phyloP scores from a whole-genome alignment of 208 protist species.

The Trypanosoma rangeli region DNA sequence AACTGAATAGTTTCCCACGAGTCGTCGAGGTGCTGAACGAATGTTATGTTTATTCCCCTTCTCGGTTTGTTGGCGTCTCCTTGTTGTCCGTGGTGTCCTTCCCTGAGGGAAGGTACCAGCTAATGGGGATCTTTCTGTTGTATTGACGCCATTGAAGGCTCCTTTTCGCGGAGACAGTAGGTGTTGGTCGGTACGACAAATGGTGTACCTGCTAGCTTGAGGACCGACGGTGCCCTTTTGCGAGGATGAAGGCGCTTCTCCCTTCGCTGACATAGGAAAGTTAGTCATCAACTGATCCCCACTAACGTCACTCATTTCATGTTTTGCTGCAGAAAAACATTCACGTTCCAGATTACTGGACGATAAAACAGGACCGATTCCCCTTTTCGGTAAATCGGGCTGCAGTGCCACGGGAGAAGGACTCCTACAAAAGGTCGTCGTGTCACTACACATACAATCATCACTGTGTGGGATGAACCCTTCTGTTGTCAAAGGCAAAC shows the following conservation, averaged over 20 bases:
- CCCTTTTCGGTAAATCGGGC: background rate
- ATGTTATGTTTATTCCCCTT: background rate
- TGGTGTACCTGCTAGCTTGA: constrained; percentile 1
- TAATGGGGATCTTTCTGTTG: background rate
- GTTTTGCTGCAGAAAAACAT: background rate
- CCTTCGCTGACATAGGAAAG: background rate
- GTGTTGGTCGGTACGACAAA: background rate
- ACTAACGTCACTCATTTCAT: background rate
- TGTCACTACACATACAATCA: background rate
- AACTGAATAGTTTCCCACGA: background rate
- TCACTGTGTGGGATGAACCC: background rate
- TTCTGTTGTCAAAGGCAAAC: background rate
- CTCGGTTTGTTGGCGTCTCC: background rate
- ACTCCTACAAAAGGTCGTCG: background rate
- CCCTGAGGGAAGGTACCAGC: background rate
- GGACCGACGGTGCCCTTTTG: background rate
- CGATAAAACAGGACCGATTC: background rate
- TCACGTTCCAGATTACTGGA: background rate
- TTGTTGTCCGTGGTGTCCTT: background rate
- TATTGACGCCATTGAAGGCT: background rate
- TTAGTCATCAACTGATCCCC: background rate
- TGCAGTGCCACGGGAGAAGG: background rate
- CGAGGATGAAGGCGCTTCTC: background rate
- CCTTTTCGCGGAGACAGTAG: background rate
- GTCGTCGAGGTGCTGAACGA: constrained; percentile 2